These are phyloP conservation scores for Fusarium graminum DNA, from an alignment of 2,329 filamentous ascomycete genomes.

Conservation along the genomic window DNA sequence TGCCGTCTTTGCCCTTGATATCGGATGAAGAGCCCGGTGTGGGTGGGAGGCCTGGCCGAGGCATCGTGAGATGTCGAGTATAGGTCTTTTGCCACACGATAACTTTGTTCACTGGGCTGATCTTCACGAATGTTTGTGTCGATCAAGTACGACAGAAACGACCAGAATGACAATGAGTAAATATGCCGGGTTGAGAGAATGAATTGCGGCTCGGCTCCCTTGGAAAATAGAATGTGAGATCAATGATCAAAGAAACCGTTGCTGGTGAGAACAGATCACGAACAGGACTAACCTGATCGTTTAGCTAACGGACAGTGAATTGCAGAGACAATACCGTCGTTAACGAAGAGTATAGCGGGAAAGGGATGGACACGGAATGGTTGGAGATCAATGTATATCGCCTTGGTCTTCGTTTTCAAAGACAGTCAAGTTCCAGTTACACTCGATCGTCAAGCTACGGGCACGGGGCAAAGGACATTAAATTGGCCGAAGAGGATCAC, in stretches of 20 bases:
- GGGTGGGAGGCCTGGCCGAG: slow-evolving; percentile 65
- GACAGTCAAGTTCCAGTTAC: slow-evolving; percentile 30
- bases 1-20: slow-evolving; percentile 78
- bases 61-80: slow-evolving; percentile 47
- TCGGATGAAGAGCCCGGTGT: slow-evolving; percentile 86
- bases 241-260: slow-evolving; percentile 1
- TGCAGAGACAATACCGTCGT: slow-evolving; percentile 3
- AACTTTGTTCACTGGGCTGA: neutral
- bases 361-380: slow-evolving; percentile 5
- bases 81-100: neutral
- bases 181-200: neutral
- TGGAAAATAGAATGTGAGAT: neutral
- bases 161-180: neutral
- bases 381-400: slow-evolving; percentile 11
- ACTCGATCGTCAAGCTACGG: slow-evolving; percentile 9
- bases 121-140: slow-evolving; percentile 3
- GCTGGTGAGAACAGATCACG: slow-evolving; percentile 4
- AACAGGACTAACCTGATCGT: slow-evolving; percentile 6
- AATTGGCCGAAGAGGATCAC: slow-evolving; percentile 27
- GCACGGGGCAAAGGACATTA: slow-evolving; percentile 35
- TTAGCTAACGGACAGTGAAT: slow-evolving; percentile 5
- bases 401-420: slow-evolving; percentile 18
- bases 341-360: neutral
- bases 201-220: slow-evolving; percentile 2
- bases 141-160: neutral